A percentile compares a stretch with the other conserved stretches of the same genome.
Conservation (phyloP, 176 grass and related monocot species). For the maize (Zea mays) region Zm-B73-REFERENCE-NAM-5.0 NC_050102.1:104477001-104477500, state of each 20-base stretch:
- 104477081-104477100: conserved; percentile 49
- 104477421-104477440: no score
- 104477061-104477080: conserved; percentile 33
- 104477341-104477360: conserved; percentile 92
- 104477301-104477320: conserved; percentile 84
- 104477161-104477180: neutral
- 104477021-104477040: conserved; percentile 61
- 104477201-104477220: conserved; percentile 59
- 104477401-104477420: no score
- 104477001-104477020: conserved; percentile 45
- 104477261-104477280: conserved; percentile 56
- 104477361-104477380: conserved; percentile 49
- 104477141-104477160: conserved; percentile 40
- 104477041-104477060: conserved; percentile 86
- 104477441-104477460: conserved; percentile 36
- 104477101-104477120: neutral
- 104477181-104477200: neutral
- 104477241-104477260: conserved; percentile 30
- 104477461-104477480: conserved; percentile 80
- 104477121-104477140: neutral
- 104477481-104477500: conserved; percentile 75
- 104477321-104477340: conserved; percentile 82
- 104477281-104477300: conserved; percentile 50
- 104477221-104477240: conserved; percentile 43
- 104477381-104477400: no score